A percentile compares a stretch with the other conserved stretches of the same genome.
Conservation (phyloP, 2,329 filamentous ascomycete genomes). For the Stylonectria norvegica region DNA sequence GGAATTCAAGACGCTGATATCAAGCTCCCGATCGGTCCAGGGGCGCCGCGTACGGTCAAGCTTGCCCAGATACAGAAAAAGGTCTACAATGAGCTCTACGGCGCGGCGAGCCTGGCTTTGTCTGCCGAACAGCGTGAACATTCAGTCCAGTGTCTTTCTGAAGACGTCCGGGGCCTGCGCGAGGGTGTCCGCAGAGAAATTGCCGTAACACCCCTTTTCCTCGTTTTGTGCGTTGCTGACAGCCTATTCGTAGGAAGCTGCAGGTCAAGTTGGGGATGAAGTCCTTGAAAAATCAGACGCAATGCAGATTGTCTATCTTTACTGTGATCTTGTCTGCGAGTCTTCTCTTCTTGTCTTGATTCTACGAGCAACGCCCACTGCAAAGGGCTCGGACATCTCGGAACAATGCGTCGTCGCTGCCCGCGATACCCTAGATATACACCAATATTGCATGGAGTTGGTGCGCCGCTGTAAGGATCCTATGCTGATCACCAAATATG, state of each 20-base stretch:
- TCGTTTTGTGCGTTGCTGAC: no score
- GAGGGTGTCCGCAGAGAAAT: constrained; percentile 10
- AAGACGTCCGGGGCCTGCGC: constrained; percentile 10
- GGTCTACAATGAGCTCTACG: constrained; percentile 34
- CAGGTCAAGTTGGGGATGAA: not conserved
- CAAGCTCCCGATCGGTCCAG: constrained; percentile 13
- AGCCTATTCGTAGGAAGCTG: constrained; percentile 5
- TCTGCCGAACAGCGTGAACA: not conserved
- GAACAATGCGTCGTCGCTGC: constrained; percentile 31
- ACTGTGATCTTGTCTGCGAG: no score
- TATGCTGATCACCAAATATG: constrained; percentile 32
- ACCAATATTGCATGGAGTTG: constrained; percentile 30
- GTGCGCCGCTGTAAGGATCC: constrained; percentile 24
- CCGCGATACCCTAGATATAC: constrained; percentile 32
- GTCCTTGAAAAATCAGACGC: constrained; percentile 14
- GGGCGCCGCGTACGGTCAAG: constrained; percentile 15
- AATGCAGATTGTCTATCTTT: constrained; percentile 31
- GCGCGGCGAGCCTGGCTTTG: constrained; percentile 12
- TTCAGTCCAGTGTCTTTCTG: constrained; percentile 1
- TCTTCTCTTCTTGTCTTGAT: no score
- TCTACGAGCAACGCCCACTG: constrained; percentile 25
- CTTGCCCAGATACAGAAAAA: constrained; percentile 29
- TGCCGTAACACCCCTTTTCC: constrained; percentile 10
- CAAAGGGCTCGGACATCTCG: not conserved
- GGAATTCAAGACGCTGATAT: constrained; percentile 33